These are phyloP conservation scores for carrot (Daucus carota) DNA, from an alignment of 129 eudicot species.

Conservation along the genomic window DH1_v3.0 NC_030386.2:14555001-14555500, in stretches of 20 bases:
- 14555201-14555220: not conserved
- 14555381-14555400: not conserved
- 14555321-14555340: too few relatives aligned
- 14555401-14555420: conserved; percentile 16
- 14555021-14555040: not conserved
- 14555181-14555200: not conserved
- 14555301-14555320: not conserved
- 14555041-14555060: conserved; percentile 45
- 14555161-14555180: conserved; percentile 62
- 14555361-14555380: too few relatives aligned
- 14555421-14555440: conserved; percentile 72
- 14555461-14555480: conserved; percentile 91
- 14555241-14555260: not conserved
- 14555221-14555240: not conserved
- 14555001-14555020: not conserved
- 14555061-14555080: conserved; percentile 82
- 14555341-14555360: too few relatives aligned
- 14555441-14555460: conserved; percentile 78
- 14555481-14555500: conserved; percentile 92
- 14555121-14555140: conserved; percentile 91
- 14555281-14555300: not conserved
- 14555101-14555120: conserved; percentile 70
- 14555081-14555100: conserved; percentile 56
- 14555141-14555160: conserved; percentile 91
- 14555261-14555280: not conserved